A percentile compares a stretch with the other conserved stretches of the same genome.
Conservation (phyloP, 2,329 filamentous ascomycete species). For the Camptophora hylomeconis region DNA sequence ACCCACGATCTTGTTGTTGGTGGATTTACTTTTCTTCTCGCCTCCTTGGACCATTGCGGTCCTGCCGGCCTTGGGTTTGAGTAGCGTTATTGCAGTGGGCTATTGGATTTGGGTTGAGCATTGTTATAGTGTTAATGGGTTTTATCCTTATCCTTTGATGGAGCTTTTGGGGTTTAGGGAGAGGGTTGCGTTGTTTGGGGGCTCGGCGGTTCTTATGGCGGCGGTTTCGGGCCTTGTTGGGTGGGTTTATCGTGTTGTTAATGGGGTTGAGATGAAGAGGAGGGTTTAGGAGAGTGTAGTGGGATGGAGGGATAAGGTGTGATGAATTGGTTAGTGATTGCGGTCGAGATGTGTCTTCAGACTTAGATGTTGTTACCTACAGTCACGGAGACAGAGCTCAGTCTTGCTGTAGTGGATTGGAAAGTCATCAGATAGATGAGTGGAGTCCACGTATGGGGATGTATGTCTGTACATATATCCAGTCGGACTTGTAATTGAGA, state of each 20-base stretch:
- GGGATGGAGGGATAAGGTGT: no score
- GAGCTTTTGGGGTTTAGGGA: conserved; percentile 51
- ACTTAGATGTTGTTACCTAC: no score
- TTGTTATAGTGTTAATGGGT: conserved; percentile 46
- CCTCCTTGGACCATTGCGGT: conserved; percentile 48
- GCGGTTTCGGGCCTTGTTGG: conserved; percentile 55
- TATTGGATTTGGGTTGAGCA: conserved; percentile 55
- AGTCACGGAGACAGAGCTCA: no score
- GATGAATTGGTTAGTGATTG: no score
- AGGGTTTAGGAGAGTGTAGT: no score
- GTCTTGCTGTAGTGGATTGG: no score
- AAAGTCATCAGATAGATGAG: no score
- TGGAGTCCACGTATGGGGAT: no score
- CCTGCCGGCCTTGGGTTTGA: conserved; percentile 37
- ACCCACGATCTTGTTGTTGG: conserved; percentile 39
- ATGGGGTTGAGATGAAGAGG: conserved; percentile 21
- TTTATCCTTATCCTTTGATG: conserved; percentile 73
- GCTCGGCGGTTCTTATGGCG: conserved; percentile 60
- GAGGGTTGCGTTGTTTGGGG: conserved; percentile 54
- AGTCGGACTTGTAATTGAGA: no score
- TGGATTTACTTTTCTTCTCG: conserved; percentile 45
- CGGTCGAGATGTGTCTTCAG: no score
- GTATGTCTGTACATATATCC: no score
- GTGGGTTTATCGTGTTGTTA: conserved; percentile 49
- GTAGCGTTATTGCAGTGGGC: conserved; percentile 38